Conservation (phyloP, 148 eudicot species). For the Chenopodium album region DNA sequence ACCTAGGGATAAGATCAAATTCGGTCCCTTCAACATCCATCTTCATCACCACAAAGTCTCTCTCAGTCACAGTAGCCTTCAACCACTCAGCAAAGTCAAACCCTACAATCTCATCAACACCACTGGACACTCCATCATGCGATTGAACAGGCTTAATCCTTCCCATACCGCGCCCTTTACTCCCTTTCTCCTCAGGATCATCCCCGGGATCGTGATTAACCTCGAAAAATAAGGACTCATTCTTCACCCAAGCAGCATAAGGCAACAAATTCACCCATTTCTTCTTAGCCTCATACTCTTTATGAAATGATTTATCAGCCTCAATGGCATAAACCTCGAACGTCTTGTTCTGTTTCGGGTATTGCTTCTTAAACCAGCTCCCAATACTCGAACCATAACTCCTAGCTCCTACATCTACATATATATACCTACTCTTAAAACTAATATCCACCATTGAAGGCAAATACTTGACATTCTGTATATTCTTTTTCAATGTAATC, state of each 20-base stretch:
- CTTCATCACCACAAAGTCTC: constrained; percentile 90
- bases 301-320: constrained; percentile 74
- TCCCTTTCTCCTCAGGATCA: constrained; percentile 62
- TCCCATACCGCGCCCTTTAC: constrained; percentile 70
- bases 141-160: constrained; percentile 70
- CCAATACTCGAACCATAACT: constrained; percentile 97
- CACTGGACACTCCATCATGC: constrained; percentile 29
- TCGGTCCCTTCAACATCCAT: constrained; percentile 98
- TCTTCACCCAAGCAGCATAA: constrained; percentile 91
- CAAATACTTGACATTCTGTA: constrained; percentile 71
- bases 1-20: constrained; percentile 79
- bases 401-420: constrained; percentile 89
- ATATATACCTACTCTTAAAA: constrained; percentile 71
- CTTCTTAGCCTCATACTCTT: constrained; percentile 68
- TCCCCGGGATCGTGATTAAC: constrained; percentile 66
- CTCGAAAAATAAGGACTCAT: constrained; percentile 85
- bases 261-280: constrained; percentile 76
- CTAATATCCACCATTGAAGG: constrained; percentile 77
- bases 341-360: constrained; percentile 89
- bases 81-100: constrained; percentile 95
- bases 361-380: constrained; percentile 91
- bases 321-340: constrained; percentile 88
- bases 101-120: constrained; percentile 63
- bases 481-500: constrained; percentile 78
- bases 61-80: constrained; percentile 64